A percentile compares a stretch with the other conserved stretches of the same genome.
These are phyloP conservation scores for Leptographium lundbergii DNA, from an alignment of 2,329 filamentous ascomycete species.

Conservation along the genomic window DNA sequence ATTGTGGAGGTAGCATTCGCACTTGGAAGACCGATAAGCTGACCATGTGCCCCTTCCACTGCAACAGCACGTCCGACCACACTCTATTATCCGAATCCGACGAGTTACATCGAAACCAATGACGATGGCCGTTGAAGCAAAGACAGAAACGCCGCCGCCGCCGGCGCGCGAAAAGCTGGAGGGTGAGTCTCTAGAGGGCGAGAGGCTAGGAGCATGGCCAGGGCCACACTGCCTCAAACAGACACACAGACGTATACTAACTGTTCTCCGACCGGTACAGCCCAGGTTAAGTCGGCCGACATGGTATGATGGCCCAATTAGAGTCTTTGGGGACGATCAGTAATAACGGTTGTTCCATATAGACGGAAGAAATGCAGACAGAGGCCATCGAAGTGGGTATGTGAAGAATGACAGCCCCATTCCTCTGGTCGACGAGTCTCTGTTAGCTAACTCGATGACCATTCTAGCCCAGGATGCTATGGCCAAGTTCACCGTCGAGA, in stretches of 20 bases:
- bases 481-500: constrained; percentile 50
- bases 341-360: constrained; percentile 2
- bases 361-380: constrained; percentile 96
- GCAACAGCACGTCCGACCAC: not conserved
- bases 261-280: constrained; percentile 31
- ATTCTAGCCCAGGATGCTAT: constrained; percentile 47
- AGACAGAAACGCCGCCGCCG: constrained; percentile 28
- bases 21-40: not conserved
- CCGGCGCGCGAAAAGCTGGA: constrained; percentile 64
- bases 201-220: not conserved
- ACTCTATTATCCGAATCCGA: not conserved
- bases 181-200: constrained; percentile 30
- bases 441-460: not conserved
- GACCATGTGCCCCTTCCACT: not conserved
- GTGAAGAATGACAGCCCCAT: constrained; percentile 22
- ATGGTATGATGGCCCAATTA: constrained; percentile 53
- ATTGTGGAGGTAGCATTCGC: not conserved
- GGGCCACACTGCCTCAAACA: not conserved
- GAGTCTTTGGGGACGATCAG: not conserved
- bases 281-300: constrained; percentile 94
- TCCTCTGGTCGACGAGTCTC: not conserved
- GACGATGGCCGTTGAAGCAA: constrained; percentile 17
- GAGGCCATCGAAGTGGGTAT: constrained; percentile 92
- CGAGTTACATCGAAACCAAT: not conserved
- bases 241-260: constrained; percentile 2